phyloP scores from a whole-genome alignment of 2,329 filamentous ascomycete species.

The Fusarium heterosporum region DNA sequence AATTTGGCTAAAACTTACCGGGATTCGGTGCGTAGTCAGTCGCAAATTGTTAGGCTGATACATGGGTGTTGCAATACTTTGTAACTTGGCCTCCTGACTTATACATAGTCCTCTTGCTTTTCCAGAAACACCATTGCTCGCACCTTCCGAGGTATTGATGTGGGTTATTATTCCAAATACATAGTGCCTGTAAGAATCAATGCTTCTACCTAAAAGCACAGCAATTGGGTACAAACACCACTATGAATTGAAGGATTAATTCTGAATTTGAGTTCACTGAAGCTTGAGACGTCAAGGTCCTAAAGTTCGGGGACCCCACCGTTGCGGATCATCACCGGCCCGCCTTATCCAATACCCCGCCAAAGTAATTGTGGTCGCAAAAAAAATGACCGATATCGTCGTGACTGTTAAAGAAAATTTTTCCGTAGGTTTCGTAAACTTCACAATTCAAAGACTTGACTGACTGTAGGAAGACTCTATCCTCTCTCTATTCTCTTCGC shows the following conservation, averaged over 20 bases:
- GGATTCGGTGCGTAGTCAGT: background rate
- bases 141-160: background rate
- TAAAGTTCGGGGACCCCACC: conserved; percentile 17
- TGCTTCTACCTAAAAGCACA: too few relatives aligned
- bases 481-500: conserved; percentile 3
- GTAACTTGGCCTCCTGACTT: background rate
- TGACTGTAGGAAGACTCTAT: conserved; percentile 23
- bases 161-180: too few relatives aligned
- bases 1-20: background rate
- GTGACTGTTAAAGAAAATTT: conserved; percentile 27
- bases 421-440: conserved; percentile 28
- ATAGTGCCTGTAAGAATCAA: too few relatives aligned
- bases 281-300: background rate
- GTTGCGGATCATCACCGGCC: conserved; percentile 33
- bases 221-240: background rate
- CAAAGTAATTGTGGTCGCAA: conserved; percentile 30
- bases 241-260: background rate
- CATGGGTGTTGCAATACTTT: background rate
- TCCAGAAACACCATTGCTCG: background rate
- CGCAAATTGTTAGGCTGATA: background rate
- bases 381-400: conserved; percentile 37
- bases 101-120: background rate
- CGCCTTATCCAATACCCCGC: conserved; percentile 31
- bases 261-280: background rate
- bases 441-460: conserved; percentile 17